Conservation (phyloP, 345 rosid species). For the Moringa oleifera region DNA sequence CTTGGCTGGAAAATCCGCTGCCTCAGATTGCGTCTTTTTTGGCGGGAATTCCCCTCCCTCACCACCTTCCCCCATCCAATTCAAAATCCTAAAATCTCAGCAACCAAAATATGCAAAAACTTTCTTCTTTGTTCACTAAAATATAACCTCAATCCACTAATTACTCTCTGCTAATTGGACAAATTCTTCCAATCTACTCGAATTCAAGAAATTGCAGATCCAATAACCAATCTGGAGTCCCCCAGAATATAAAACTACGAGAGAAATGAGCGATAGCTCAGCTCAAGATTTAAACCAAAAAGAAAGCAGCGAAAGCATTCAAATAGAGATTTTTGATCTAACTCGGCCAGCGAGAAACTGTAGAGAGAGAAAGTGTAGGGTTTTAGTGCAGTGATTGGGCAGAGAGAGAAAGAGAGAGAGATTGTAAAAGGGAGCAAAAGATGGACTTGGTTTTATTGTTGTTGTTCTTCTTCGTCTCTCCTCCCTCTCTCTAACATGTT, state of each 20-base stretch:
- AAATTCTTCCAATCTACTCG: conserved; percentile 28
- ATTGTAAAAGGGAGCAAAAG: conserved; percentile 20
- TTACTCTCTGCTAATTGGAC: conserved; percentile 17
- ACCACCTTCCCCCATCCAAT: conserved; percentile 56
- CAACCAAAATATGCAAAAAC: conserved; percentile 13
- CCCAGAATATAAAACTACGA: conserved; percentile 20
- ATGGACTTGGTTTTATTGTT: conserved; percentile 27
- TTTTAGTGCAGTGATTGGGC: conserved; percentile 23
- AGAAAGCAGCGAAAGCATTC: conserved; percentile 5
- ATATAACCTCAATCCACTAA: conserved; percentile 16
- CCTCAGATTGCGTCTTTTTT: conserved; percentile 45
- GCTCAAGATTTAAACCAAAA: conserved; percentile 31
- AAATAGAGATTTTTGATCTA: conserved; percentile 26
- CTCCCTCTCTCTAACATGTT: conserved; percentile 91
- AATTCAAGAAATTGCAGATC: conserved; percentile 43
- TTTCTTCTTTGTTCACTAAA: conserved; percentile 9
- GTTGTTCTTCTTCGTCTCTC: conserved; percentile 31
- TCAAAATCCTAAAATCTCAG: conserved; percentile 20
- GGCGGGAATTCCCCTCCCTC: conserved; percentile 74
- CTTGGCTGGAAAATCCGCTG: conserved; percentile 46
- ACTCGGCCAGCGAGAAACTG: conserved; percentile 15
- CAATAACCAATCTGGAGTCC: conserved; percentile 14
- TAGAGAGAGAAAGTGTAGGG: conserved; percentile 8
- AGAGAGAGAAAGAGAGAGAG: conserved; percentile 12
- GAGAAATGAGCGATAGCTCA: conserved; percentile 25